Evolutionary conservation across 2,329 filamentous ascomycete species (phyloP).

Genomic region (Simplicillium sp.): DNA sequence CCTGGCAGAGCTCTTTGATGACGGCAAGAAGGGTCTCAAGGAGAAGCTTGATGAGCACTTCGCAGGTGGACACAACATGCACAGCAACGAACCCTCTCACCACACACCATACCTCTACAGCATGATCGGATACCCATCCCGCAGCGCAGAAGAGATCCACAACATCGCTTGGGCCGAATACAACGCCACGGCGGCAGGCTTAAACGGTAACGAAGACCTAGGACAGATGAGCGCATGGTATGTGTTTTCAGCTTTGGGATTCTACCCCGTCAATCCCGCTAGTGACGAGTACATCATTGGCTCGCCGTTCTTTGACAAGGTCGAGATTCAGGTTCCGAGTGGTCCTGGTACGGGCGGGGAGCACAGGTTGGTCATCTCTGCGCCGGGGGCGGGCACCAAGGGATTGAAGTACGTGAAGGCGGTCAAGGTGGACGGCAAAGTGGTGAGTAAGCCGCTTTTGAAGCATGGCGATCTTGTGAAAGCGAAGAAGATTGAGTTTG

Average conservation of each 20-base stretch:
- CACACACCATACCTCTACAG: conserved; percentile 37
- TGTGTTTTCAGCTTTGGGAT: conserved; percentile 34
- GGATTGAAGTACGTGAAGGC: conserved; percentile 25
- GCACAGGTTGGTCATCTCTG: conserved; percentile 25
- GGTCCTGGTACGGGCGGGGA: conserved; percentile 11
- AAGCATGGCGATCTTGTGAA: conserved; percentile 28
- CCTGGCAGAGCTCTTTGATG: conserved; percentile 28
- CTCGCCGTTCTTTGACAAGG: conserved; percentile 34
- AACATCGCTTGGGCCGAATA: conserved; percentile 29
- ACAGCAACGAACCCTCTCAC: conserved; percentile 37
- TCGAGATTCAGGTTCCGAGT: conserved; percentile 25
- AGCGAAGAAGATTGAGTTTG: conserved; percentile 29
- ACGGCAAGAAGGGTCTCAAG: conserved; percentile 23
- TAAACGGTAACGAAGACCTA: conserved; percentile 37
- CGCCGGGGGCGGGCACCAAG: conserved; percentile 27
- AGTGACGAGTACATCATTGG: conserved; percentile 34
- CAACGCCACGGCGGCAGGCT: conserved; percentile 33
- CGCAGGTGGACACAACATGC: conserved; percentile 32
- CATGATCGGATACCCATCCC: conserved; percentile 26
- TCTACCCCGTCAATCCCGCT: conserved; percentile 36
- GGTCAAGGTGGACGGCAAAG: conserved; percentile 28
- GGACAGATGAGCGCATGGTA: conserved; percentile 43
- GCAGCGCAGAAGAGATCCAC: conserved; percentile 27
- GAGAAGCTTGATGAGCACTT: conserved; percentile 34
- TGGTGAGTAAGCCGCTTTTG: conserved; percentile 22